Evolutionary conservation across 192 early-diverging fungal species (phyloP).

Genomic region (Neocallimastix lanati): DNA sequence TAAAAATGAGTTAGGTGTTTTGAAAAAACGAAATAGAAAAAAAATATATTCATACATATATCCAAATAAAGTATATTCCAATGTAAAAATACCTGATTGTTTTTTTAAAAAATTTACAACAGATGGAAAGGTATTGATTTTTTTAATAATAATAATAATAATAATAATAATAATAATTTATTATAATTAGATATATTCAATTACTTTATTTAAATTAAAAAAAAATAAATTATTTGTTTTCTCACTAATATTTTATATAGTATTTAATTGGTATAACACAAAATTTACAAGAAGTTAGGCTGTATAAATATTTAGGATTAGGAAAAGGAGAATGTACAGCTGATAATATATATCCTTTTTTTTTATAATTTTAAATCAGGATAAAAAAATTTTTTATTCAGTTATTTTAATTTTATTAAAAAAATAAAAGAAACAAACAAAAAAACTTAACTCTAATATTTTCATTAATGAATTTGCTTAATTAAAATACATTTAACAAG

Average conservation of each 20-base stretch:
- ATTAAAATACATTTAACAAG: conserved; percentile 10
- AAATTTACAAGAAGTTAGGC: conserved; percentile 12
- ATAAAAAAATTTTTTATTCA: no score
- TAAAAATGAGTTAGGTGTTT: not conserved
- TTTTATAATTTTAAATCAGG: no score
- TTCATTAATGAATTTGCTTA: no score
- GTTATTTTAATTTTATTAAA: no score
- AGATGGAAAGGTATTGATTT: conserved; percentile 17
- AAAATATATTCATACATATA: conserved; percentile 13
- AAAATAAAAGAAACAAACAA: no score
- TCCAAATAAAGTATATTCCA: conserved; percentile 22
- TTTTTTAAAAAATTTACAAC: conserved; percentile 22
- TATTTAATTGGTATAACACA: conserved; percentile 19
- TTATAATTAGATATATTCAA: no score
- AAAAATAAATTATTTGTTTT: no score
- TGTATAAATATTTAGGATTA: conserved; percentile 10
- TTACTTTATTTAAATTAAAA: no score
- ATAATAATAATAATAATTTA: no score
- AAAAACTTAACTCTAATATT: no score
- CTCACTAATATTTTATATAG: no score
- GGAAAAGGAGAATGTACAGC: not conserved
- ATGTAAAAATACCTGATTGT: conserved; percentile 8
- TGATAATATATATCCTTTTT: not conserved
- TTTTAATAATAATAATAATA: no score
- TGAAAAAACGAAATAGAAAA: not conserved